Evolutionary conservation across 768 basidiomycete species (phyloP).

Genomic region (Podaxis sp.): DNA sequence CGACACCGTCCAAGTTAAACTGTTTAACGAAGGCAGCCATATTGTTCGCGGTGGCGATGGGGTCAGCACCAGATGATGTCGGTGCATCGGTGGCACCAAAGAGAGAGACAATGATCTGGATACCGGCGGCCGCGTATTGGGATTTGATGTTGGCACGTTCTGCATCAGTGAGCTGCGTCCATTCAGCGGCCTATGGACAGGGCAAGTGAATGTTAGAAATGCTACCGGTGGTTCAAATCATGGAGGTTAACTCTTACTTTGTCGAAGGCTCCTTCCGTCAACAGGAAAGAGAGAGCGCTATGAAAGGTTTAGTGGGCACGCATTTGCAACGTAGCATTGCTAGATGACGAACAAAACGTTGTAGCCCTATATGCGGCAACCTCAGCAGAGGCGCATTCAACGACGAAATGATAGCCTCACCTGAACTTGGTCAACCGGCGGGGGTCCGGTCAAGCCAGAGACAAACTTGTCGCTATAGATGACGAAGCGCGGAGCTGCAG

Average conservation of each 20-base stretch:
- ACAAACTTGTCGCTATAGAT: slow-evolving; percentile 15
- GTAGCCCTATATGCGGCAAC: slow-evolving; percentile 38
- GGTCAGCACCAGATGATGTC: slow-evolving; percentile 55
- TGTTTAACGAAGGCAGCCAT: slow-evolving; percentile 65
- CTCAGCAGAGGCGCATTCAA: neutral
- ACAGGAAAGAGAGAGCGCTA: slow-evolving; percentile 51
- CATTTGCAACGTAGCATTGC: neutral
- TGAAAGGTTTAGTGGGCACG: neutral
- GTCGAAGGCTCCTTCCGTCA: slow-evolving; percentile 54
- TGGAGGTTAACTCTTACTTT: slow-evolving; percentile 30
- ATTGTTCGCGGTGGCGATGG: slow-evolving; percentile 56
- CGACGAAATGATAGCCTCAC: neutral
- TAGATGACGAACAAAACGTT: slow-evolving; percentile 50
- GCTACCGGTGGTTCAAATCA: neutral
- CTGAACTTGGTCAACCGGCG: slow-evolving; percentile 3
- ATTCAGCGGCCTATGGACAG: slow-evolving; percentile 42
- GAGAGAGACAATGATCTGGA: slow-evolving; percentile 58
- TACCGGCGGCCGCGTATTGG: slow-evolving; percentile 55
- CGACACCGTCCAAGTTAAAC: slow-evolving; percentile 64
- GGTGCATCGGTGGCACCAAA: slow-evolving; percentile 61
- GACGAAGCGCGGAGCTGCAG: slow-evolving; percentile 37
- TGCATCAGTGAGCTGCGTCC: slow-evolving; percentile 43
- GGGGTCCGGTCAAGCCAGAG: slow-evolving; percentile 10
- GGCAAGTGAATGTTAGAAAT: neutral
- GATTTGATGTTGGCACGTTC: slow-evolving; percentile 48